Conservation (phyloP, 2,329 filamentous ascomycete species). For the Fusarium begoniae region DNA sequence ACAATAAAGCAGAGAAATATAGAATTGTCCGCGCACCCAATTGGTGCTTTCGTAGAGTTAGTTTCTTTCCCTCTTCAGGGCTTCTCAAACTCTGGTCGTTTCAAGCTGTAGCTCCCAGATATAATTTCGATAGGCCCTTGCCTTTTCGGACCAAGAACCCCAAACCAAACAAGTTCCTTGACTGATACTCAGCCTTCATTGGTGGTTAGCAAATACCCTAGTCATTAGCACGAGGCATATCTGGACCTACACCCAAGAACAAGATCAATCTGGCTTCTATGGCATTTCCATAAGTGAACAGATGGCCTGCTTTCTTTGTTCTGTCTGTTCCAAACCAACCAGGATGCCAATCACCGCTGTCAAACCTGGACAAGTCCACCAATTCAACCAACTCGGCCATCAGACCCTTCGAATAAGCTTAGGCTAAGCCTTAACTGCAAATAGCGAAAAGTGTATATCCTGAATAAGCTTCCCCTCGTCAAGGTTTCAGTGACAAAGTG, state of each 20-base stretch:
- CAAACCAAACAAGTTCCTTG: not conserved
- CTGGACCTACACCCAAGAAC: not conserved
- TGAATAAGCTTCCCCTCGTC: not conserved
- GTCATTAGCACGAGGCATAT: not conserved
- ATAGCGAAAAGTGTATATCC: not conserved
- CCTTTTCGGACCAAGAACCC: not conserved
- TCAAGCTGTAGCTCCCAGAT: conserved; percentile 7
- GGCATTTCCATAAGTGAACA: not conserved
- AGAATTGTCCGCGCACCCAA: not conserved
- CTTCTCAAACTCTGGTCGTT: conserved; percentile 11
- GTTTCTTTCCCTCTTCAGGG: not conserved
- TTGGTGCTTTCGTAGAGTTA: not conserved
- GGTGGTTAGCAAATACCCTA: conserved; percentile 6
- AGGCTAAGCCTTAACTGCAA: conserved; percentile 4
- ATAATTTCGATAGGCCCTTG: not conserved
- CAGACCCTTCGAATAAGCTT: conserved; percentile 18
- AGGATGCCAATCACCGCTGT: not conserved
- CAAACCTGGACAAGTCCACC: conserved; percentile 19
- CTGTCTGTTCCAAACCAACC: conserved; percentile 13
- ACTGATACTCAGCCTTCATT: conserved; percentile 10
- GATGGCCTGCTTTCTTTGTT: not conserved
- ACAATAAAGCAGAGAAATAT: not conserved
- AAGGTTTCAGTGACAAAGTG: conserved; percentile 7
- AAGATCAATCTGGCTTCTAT: not conserved
- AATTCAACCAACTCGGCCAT: conserved; percentile 8